A percentile compares a stretch with the other conserved stretches of the same genome.
These are phyloP conservation scores for Rhododendron griersonianum DNA, from an alignment of 148 eudicot genomes.

Conservation along the genomic window DNA sequence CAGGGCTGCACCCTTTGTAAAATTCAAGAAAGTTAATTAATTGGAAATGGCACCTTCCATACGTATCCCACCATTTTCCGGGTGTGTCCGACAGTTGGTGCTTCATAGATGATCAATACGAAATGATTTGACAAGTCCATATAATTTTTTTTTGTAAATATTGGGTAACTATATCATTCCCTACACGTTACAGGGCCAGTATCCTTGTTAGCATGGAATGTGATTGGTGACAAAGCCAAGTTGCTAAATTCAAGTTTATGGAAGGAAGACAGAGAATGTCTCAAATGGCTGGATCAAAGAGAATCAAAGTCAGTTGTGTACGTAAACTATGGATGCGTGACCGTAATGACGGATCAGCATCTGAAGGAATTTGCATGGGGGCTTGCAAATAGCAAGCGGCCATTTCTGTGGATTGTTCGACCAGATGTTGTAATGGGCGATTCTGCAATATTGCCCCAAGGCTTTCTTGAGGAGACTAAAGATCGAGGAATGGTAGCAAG, in stretches of 20 bases:
- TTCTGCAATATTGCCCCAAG: background rate
- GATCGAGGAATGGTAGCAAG: background rate
- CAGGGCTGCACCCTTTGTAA: background rate
- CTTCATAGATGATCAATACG: background rate
- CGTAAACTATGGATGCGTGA: background rate
- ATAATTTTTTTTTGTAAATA: background rate
- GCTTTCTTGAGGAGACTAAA: background rate
- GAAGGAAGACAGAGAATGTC: constrained; percentile 1
- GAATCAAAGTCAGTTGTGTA: background rate
- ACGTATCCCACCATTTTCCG: background rate
- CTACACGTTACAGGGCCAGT: background rate
- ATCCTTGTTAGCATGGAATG: background rate
- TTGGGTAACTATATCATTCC: background rate
- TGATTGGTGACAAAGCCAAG: background rate
- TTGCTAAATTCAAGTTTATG: background rate
- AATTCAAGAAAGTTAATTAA: background rate
- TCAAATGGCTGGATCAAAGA: background rate
- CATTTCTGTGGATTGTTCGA: background rate
- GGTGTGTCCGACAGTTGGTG: background rate
- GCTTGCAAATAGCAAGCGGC: background rate
- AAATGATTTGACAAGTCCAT: background rate
- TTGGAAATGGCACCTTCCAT: background rate
- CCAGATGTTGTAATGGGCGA: constrained; percentile 1
- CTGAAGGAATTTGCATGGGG: constrained; percentile 5
- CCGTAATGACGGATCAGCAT: background rate